Evolutionary conservation across 2,329 filamentous ascomycete species (phyloP), one percentile per base, ranked within the genome.

Genomic region (Tolypocladium capitatum): DNA sequence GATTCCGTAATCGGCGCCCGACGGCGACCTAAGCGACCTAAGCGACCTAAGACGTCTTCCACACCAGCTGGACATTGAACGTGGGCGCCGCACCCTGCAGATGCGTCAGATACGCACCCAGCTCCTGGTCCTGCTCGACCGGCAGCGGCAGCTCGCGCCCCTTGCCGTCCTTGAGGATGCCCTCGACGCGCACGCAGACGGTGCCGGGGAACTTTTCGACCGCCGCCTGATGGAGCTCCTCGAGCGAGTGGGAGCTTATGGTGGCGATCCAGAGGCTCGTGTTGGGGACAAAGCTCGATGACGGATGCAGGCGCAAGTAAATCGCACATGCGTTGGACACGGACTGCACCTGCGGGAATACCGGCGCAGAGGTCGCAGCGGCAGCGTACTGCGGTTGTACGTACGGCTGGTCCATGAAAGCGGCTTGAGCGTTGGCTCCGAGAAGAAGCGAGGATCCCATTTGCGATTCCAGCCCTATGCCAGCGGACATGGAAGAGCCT

Each of bases 101-200:
- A 59, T 86, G 82, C 43, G 74, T 71, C 54, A 92, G 63, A 63
- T 90, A 91, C 0, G 81, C 82, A 50, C 75, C 74, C 52, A 92
- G 62, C 65, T 91, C 84, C 52, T 80, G 76, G 55, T 90, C 83
- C 36, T 81, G 74, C 47, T 82, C 81, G 55, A 91, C 82, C 48
- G 73, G 67, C 56, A 86, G 75, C 16, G 69, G 69, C 41, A 84
- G 69, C 58, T 86, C 83, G 45, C 72, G 72, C 5, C 76, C 80
- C 52, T 72, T 72, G 14, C 67, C 71, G 56, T 78, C 72, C 56
- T 75, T 78, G 45, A 86, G 70, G 27, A 86, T 64, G 2, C 84
- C 85, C 56, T 87, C 79, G 16, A 89, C 72, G 28, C 73, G 74
- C 32, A 74, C 65, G 45, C 83, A 77, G 14, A 74, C 58, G 0